These are phyloP conservation scores for Globisporangium uncinulatum DNA, from an alignment of 352 stramenopile species.

Conservation along the genomic window DNA sequence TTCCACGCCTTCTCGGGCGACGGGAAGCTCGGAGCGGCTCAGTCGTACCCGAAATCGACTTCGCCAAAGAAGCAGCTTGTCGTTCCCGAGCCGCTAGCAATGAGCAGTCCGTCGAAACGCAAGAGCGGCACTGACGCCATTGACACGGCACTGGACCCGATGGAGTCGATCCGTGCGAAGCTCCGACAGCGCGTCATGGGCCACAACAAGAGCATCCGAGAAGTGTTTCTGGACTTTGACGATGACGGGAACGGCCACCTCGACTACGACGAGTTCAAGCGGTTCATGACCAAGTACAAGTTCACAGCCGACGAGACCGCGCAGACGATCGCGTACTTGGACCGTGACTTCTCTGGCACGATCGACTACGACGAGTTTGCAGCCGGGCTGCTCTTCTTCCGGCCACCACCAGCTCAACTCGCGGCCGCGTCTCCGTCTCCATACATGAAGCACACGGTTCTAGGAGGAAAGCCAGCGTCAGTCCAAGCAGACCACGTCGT, in stretches of 20 bases:
- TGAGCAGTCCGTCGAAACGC: slow-evolving; percentile 10
- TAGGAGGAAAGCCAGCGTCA: slow-evolving; percentile 3
- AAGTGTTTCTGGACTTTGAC: slow-evolving; percentile 70
- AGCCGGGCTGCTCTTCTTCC: slow-evolving; percentile 58
- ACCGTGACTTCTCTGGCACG: slow-evolving; percentile 50
- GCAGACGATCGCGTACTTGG: slow-evolving; percentile 42
- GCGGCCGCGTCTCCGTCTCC: neutral
- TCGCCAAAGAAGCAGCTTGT: slow-evolving; percentile 36
- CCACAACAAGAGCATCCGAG: slow-evolving; percentile 64
- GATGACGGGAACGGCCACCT: slow-evolving; percentile 46
- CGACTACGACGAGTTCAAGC: slow-evolving; percentile 61
- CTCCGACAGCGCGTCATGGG: slow-evolving; percentile 62
- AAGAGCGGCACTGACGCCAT: slow-evolving; percentile 7
- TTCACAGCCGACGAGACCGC: slow-evolving; percentile 42
- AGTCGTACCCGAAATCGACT: slow-evolving; percentile 31
- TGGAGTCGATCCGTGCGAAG: slow-evolving; percentile 51
- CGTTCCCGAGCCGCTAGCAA: slow-evolving; percentile 19
- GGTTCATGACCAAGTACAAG: slow-evolving; percentile 60
- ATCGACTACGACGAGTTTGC: slow-evolving; percentile 78
- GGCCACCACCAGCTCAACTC: slow-evolving; percentile 19
- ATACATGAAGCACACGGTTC: neutral
- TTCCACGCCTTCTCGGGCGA: slow-evolving; percentile 52
- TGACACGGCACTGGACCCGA: slow-evolving; percentile 22
- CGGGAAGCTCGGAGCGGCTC: slow-evolving; percentile 26
- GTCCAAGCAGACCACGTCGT: slow-evolving; percentile 19